Base-by-base conservation (phyloP, 441 rosid species). In the Populus hybrid region DNA sequence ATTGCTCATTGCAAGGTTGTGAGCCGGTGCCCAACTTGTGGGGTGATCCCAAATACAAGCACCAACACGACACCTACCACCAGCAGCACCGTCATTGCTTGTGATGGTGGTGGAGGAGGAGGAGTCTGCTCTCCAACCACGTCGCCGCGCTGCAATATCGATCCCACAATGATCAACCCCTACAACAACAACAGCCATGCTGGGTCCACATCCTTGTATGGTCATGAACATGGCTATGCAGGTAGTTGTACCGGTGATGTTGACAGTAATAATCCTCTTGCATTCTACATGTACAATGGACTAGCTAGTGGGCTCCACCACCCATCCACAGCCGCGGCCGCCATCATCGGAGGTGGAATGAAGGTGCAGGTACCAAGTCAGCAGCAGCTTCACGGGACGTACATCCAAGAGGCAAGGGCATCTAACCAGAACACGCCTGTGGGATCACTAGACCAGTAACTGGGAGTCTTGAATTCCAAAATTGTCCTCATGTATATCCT, bases 11-110 rank as follows among this genome's bases (percentile, higher is more conserved):
- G 8, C 26, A 64, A 86, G 85, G 67, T 76, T 14, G n/a, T 50
- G 72, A 83, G 67, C 66, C 77, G 81, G 35, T 88, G 90, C 69
- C 84, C 80, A 67, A 78, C 84, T 28, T 88, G 86, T 69, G 88
- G 86, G 11, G 20, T 72, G 8, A 46, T 20, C 4, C 54, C 80
- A 18, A 75, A 35, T 21, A 32, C 81, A 18, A 86, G 85, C 85
- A 74, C 73, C 73, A 81, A 78, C 26, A 57, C 86, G 18, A 75
- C 86, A 5, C 79, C 85, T 21, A 77, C 87, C 54, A 79, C 69
- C 38, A 79, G 86, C 77, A 77, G 87, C 80, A 74, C 83, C 20
- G 75, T 83, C 6, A 50, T 72, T 6, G 81, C 61, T 18, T 59
- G 63, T 0, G 42, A 69, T 5, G 77, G 76, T 2, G 61, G 35